A percentile compares a stretch with the other conserved stretches of the same genome.
phyloP scores from a whole-genome alignment of 805 yeast species.

The Sugiyamaella americana region DNA sequence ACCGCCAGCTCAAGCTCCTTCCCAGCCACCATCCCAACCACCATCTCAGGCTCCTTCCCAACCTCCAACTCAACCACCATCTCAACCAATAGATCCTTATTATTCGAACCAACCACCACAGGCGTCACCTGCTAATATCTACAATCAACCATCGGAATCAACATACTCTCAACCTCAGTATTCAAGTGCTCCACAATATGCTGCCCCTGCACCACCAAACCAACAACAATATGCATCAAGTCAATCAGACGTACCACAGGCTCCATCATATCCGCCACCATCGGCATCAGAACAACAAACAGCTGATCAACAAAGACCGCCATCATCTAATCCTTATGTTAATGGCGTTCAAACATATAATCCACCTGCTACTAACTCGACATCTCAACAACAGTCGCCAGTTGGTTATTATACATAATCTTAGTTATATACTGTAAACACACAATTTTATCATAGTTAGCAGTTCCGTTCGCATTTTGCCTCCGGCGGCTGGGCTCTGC shows the following conservation, averaged over 20 bases:
- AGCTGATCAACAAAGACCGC: background rate
- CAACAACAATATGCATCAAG: conserved; percentile 1
- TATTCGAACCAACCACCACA: too few species aligned
- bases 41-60: background rate
- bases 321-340: conserved; percentile 3
- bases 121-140: too few species aligned
- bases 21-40: background rate
- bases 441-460: background rate
- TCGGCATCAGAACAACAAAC: conserved; percentile 5
- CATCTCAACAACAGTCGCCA: background rate
- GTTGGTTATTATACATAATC: background rate
- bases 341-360: conserved; percentile 5
- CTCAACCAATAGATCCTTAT: background rate
- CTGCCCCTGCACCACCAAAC: background rate
- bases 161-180: conserved; percentile 2
- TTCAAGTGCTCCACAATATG: conserved; percentile 4
- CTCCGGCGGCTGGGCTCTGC: background rate
- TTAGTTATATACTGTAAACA: background rate
- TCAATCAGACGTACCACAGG: too few species aligned
- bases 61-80: conserved; percentile 2
- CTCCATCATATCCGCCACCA: conserved; percentile 7
- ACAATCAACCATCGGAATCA: too few species aligned
- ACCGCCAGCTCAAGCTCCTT: conserved; percentile 5
- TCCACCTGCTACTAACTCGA: background rate
- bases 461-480: background rate